Percentiles rank a stretch among this genome's conserved stretches.
Evolutionary conservation across 2,329 filamentous ascomycete species (phyloP).

Genomic region (Cytospora chrysosperma): DNA sequence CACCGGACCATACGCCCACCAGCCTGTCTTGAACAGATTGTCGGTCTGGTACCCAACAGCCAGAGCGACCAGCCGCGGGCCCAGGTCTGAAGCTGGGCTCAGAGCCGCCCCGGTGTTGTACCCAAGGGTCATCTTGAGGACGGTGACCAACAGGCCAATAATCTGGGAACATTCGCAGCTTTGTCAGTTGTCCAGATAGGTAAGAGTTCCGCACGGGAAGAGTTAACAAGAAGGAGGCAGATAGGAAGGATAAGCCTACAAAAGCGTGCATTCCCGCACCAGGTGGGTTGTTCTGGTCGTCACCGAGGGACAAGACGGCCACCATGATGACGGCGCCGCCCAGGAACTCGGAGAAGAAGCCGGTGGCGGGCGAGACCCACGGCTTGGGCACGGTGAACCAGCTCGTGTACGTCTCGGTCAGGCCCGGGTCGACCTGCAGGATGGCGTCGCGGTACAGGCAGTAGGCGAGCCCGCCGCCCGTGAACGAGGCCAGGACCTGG

Average conservation of each 20-base stretch:
- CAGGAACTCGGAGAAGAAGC: conserved; percentile 38
- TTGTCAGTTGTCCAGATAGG: background rate
- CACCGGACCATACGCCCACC: conserved; percentile 35
- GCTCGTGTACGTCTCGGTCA: conserved; percentile 32
- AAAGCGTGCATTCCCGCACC: conserved; percentile 39
- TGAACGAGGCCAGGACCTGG: conserved; percentile 34
- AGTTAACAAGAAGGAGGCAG: background rate
- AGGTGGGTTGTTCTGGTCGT: conserved; percentile 39
- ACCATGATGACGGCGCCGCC: conserved; percentile 38
- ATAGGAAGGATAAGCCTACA: conserved; percentile 23
- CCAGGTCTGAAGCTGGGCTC: conserved; percentile 40
- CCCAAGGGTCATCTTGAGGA: conserved; percentile 37
- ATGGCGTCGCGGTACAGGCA: conserved; percentile 35
- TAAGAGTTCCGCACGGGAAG: too few species aligned
- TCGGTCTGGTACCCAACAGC: conserved; percentile 32
- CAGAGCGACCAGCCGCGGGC: conserved; percentile 35
- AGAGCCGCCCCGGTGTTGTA: conserved; percentile 39
- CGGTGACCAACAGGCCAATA: conserved; percentile 36
- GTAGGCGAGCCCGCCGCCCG: conserved; percentile 33
- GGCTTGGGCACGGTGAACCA: conserved; percentile 37
- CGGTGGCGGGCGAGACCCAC: conserved; percentile 31
- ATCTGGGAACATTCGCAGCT: background rate
- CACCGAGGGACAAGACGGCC: conserved; percentile 37
- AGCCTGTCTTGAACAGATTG: conserved; percentile 32
- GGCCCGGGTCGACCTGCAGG: conserved; percentile 32